Conservation (phyloP, 768 basidiomycete species). For the Antrodiella citrinella region DNA sequence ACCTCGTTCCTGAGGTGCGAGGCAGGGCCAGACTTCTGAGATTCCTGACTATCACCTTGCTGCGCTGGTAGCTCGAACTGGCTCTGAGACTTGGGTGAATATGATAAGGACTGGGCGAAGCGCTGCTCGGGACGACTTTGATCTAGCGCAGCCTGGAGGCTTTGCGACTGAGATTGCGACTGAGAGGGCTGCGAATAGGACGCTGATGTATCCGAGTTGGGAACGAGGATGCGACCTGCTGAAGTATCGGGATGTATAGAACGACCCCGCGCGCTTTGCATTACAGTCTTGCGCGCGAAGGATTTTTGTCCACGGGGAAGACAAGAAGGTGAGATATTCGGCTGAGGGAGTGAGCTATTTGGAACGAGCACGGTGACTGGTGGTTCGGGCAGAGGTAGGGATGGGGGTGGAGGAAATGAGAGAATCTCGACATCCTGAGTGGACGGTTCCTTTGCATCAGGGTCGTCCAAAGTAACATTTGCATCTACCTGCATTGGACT, state of each 20-base stretch:
- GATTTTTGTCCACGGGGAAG: background rate
- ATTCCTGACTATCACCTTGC: too few relatives aligned
- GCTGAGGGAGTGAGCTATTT: too few relatives aligned
- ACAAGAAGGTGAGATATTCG: too few relatives aligned
- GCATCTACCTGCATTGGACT: background rate
- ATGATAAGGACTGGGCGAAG: background rate
- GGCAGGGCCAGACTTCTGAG: too few relatives aligned
- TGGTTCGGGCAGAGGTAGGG: too few relatives aligned
- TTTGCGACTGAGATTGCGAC: slow-evolving; percentile 11
- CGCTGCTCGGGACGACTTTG: background rate
- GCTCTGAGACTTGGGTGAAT: too few relatives aligned
- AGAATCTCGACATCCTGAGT: too few relatives aligned
- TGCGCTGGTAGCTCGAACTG: background rate
- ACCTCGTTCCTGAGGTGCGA: too few relatives aligned
- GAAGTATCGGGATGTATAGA: background rate
- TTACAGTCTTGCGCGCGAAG: background rate
- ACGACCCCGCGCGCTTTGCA: background rate
- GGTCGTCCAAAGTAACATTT: background rate
- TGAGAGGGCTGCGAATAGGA: slow-evolving; percentile 19
- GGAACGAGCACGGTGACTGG: too few relatives aligned
- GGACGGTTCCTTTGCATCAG: background rate
- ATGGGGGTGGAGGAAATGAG: too few relatives aligned
- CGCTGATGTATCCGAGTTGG: slow-evolving; percentile 8
- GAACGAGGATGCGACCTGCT: slow-evolving; percentile 4
- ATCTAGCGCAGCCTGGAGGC: background rate